A percentile compares a stretch with the other conserved stretches of the same genome.
phyloP scores from a whole-genome alignment of 2,329 filamentous ascomycete species.

The Colletotrichum sp. region DNA sequence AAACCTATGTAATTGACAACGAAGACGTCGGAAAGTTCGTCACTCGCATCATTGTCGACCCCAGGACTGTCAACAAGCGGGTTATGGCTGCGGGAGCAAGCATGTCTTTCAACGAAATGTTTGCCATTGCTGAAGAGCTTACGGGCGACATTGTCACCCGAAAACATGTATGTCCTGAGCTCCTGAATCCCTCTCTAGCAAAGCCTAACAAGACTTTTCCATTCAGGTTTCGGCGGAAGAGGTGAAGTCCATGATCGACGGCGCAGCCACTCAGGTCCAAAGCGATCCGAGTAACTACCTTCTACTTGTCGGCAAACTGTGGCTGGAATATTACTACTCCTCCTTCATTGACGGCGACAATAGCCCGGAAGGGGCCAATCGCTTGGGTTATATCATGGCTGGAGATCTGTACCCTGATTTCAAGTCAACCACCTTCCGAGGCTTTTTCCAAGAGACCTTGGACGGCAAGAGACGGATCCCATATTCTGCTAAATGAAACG shows the following conservation, averaged over 20 bases:
- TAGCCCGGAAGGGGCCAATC: not conserved
- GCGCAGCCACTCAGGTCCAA: not conserved
- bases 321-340: not conserved
- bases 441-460: not conserved
- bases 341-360: not conserved
- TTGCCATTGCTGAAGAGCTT: not conserved
- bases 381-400: not conserved
- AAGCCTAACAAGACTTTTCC: fast-evolving
- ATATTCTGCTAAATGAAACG: not conserved
- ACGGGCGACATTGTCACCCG: not conserved
- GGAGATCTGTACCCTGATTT: not conserved
- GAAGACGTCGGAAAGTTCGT: not conserved
- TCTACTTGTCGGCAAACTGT: not conserved
- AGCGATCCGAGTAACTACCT: not conserved
- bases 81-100: not conserved
- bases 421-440: not conserved
- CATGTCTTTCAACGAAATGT: not conserved
- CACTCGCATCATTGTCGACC: not conserved
- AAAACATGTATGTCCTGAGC: not conserved
- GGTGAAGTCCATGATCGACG: not conserved
- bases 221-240: not conserved
- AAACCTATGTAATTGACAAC: not conserved
- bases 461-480: not conserved
- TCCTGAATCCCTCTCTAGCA: too few relatives aligned
- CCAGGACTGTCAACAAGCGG: not conserved